A percentile compares a stretch with the other conserved stretches of the same genome.
Evolutionary conservation across 2,329 filamentous ascomycete species (phyloP).

Genomic region (Cordyceps farinosa): DNA sequence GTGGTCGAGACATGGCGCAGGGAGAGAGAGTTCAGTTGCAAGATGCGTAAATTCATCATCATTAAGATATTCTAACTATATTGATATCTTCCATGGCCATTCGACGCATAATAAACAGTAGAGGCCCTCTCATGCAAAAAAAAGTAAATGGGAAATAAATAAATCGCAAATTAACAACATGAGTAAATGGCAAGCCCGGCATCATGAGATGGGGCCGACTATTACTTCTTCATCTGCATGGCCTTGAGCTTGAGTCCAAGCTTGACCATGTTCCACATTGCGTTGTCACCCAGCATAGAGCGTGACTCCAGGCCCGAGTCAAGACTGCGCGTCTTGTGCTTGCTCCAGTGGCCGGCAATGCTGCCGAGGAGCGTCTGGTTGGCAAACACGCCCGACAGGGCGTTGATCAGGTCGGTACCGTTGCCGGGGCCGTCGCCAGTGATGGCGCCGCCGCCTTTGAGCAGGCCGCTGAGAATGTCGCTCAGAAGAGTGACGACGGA

Average conservation of each 20-base stretch:
- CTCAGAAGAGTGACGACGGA: slow-evolving; percentile 38
- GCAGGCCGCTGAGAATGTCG: slow-evolving; percentile 36
- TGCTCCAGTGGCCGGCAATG: slow-evolving; percentile 35
- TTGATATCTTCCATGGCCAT: slow-evolving; percentile 11
- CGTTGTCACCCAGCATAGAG: slow-evolving; percentile 22
- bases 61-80: slow-evolving; percentile 14
- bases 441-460: slow-evolving; percentile 17
- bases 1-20: neutral
- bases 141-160: neutral
- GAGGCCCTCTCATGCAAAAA: neutral
- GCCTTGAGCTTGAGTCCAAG: slow-evolving; percentile 27
- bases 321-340: slow-evolving; percentile 11
- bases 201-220: neutral
- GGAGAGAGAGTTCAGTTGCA: neutral
- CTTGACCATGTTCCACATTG: slow-evolving; percentile 28
- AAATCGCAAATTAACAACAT: neutral
- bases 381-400: slow-evolving; percentile 31
- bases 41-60: slow-evolving; percentile 15
- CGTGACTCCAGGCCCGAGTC: slow-evolving; percentile 21
- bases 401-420: slow-evolving; percentile 13
- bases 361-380: slow-evolving; percentile 39
- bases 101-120: neutral
- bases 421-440: slow-evolving; percentile 9
- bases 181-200: neutral
- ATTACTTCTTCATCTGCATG: slow-evolving; percentile 8